A percentile compares a stretch with the other conserved stretches of the same genome.
These are phyloP conservation scores for Solanum hybrid DNA, from an alignment of 305 asterid species.

Conservation along the genomic window DNA sequence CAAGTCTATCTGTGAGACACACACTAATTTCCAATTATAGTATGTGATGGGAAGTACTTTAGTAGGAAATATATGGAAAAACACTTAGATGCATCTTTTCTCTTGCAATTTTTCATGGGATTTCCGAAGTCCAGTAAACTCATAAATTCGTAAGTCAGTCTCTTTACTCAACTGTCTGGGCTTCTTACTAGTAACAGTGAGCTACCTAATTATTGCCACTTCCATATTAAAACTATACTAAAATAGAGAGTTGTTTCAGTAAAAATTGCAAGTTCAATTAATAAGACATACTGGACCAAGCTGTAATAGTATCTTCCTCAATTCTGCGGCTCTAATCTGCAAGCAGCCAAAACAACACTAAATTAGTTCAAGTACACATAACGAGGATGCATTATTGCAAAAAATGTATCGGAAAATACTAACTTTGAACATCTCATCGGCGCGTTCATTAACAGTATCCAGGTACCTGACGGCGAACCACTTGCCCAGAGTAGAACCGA, in stretches of 20 bases:
- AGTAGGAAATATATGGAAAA: not conserved
- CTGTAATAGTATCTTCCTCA: conserved; percentile 74
- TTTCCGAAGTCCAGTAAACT: not conserved
- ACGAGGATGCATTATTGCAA: not conserved
- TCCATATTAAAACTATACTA: not conserved
- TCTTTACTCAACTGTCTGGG: not conserved
- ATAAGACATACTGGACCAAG: conserved; percentile 73
- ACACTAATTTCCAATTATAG: not conserved
- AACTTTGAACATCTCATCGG: conserved; percentile 78
- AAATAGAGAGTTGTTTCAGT: not conserved
- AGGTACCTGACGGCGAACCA: conserved; percentile 86
- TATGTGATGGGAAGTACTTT: not conserved
- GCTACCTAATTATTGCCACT: not conserved
- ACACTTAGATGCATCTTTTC: not conserved
- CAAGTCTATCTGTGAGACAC: not conserved
- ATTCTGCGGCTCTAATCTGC: conserved; percentile 83
- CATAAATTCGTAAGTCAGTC: not conserved
- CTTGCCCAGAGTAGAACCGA: conserved; percentile 66
- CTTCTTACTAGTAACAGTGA: not conserved
- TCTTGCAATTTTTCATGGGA: not conserved
- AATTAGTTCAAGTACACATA: not conserved
- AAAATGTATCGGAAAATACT: not conserved
- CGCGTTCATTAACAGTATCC: conserved; percentile 54
- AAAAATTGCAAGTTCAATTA: not conserved
- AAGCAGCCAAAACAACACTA: conserved; percentile 5